Base-by-base conservation (phyloP, 2,329 filamentous ascomycete species). In the Xylaria sp. region DNA sequence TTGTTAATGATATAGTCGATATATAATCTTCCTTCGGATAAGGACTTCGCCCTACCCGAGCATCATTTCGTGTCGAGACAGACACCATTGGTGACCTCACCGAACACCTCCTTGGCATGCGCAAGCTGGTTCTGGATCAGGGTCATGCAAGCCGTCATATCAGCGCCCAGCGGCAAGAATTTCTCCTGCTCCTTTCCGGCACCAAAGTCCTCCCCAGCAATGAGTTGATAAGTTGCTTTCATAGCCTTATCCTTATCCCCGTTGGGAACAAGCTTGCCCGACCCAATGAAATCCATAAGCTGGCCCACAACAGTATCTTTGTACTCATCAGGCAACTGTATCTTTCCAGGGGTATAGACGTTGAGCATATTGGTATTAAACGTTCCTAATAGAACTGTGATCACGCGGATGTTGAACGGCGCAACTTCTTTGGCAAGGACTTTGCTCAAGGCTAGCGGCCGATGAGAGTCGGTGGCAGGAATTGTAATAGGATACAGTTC, bases 191-290 rank as follows among this genome's bases (percentile, higher is more conserved):
- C 77, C 23, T 65, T 72, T 0, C 78, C 79, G 14, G 62, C 66
- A 3, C 77, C 80, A 19, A 73, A 66, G 0, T 79, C 80, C 14
- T 77, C 76, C 0, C 75, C 77, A 2, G 75, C 72, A 1, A 79
- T 73, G 3, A 83, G 75, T 33, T 83, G 78, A 60, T 79, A 82
- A 12, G 84, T 77, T 3, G 74, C 78, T 60, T 74, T 72, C 12
- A 77, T 76, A 1, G 78, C 82, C 63, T 84, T 84, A 15, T 76
- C 71, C 40, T 78, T 77, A 64, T 84, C 81, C 0, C 81, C 80
- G 12, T 75, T 73, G 0, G 70, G 63, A 8, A 67, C 64, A 17
- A 76, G 71, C 11, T 70, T 73, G 0, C 72, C 72, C 7, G 61
- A 66, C 2, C 60, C 53, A 50, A 79, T 65, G 0, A 66, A 49